Conservation (phyloP, 2,329 filamentous ascomycete genomes). For the Calonectria pauciramosa region DNA sequence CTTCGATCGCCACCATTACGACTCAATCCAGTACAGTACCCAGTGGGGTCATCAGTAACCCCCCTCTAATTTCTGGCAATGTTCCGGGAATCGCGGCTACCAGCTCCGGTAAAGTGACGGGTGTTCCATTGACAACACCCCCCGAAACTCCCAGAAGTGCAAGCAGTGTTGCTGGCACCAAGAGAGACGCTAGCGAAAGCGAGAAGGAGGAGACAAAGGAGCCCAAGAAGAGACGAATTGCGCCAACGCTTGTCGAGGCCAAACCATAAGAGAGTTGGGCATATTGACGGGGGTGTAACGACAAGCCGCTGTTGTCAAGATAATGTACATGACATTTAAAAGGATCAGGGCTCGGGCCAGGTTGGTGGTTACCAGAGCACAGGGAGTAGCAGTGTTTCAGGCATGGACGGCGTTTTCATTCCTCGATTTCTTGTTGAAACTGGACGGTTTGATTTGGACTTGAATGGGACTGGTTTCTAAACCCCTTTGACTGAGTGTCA, state of each 20-base stretch:
- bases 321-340: slow-evolving; percentile 30
- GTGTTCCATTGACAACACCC: slow-evolving; percentile 86
- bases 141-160: slow-evolving; percentile 82
- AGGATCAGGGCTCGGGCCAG: slow-evolving; percentile 23
- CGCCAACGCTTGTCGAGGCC: slow-evolving; percentile 71
- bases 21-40: slow-evolving; percentile 69
- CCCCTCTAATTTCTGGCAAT: slow-evolving; percentile 81
- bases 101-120: slow-evolving; percentile 73
- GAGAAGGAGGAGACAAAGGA: slow-evolving; percentile 67
- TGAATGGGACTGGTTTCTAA: slow-evolving; percentile 16
- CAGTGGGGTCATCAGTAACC: slow-evolving; percentile 77
- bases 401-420: slow-evolving; percentile 49
- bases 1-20: slow-evolving; percentile 82
- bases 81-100: slow-evolving; percentile 83
- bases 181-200: slow-evolving; percentile 69
- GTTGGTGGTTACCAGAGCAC: slow-evolving; percentile 24
- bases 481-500: not conserved
- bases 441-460: slow-evolving; percentile 20
- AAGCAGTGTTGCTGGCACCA: slow-evolving; percentile 57
- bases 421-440: slow-evolving; percentile 3
- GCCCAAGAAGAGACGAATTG: slow-evolving; percentile 78
- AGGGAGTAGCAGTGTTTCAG: slow-evolving; percentile 40
- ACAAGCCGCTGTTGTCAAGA: slow-evolving; percentile 10
- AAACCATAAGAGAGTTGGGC: slow-evolving; percentile 35
- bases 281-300: not conserved